phyloP scores from a whole-genome alignment of 1,284 basidiomycete species.

The Ustilago trichophora region DNA sequence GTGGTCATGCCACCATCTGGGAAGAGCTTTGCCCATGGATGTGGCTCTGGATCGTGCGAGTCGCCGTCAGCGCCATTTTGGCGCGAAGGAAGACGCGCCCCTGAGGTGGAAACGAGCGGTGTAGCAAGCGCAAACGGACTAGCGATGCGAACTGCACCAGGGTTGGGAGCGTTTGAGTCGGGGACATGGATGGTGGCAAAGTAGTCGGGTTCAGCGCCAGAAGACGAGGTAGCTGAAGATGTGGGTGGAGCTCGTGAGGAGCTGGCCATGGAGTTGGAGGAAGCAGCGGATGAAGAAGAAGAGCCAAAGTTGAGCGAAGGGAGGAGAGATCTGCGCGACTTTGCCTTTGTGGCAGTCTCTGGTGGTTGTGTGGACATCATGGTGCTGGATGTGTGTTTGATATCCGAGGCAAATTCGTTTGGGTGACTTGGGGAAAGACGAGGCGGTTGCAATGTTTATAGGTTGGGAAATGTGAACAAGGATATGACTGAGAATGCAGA shows the following conservation, averaged over 20 bases:
- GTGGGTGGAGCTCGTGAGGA: conserved; percentile 10
- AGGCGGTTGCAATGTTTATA: no score
- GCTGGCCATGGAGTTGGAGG: conserved; percentile 4
- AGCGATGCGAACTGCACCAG: conserved; percentile 27
- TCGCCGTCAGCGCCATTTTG: neutral
- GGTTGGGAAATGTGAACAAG: no score
- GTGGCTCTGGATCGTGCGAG: conserved; percentile 18
- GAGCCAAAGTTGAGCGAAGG: conserved; percentile 33
- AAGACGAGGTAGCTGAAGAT: conserved; percentile 5
- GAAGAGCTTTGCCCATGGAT: conserved; percentile 47
- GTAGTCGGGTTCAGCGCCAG: conserved; percentile 31
- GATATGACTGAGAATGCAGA: no score
- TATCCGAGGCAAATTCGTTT: no score
- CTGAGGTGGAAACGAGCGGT: conserved; percentile 25
- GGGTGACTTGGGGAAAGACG: no score
- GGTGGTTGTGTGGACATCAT: conserved; percentile 36
- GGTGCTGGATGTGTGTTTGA: no score
- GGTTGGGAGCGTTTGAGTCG: conserved; percentile 9
- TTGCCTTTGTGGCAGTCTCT: conserved; percentile 27
- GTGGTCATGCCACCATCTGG: conserved; percentile 44
- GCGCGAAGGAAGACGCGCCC: conserved; percentile 11
- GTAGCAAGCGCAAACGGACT: conserved; percentile 40
- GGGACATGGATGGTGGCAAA: conserved; percentile 38
- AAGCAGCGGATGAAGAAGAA: no score
- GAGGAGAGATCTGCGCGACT: conserved; percentile 25